Conservation (phyloP, 2,329 filamentous ascomycete genomes). For the Cladosporium oxysporum region DNA sequence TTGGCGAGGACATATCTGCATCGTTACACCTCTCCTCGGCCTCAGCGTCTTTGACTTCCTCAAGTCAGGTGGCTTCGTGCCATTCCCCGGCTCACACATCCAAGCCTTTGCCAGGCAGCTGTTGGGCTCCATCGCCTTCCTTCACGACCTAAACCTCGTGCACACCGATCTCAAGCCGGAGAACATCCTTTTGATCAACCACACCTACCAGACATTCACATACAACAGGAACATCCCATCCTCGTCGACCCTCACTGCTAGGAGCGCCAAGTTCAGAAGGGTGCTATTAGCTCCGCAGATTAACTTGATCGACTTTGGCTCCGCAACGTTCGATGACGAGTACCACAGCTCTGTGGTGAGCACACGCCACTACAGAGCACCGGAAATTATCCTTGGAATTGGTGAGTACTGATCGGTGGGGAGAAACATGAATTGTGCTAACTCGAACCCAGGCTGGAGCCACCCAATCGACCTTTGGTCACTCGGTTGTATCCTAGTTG, state of each 20-base stretch:
- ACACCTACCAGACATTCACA: slow-evolving; percentile 67
- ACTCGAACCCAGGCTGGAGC: slow-evolving; percentile 54
- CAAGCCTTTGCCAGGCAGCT: slow-evolving; percentile 94
- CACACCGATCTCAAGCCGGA: slow-evolving; percentile 78
- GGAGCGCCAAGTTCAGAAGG: slow-evolving; percentile 62
- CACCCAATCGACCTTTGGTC: slow-evolving; percentile 71
- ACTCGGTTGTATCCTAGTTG: slow-evolving; percentile 67
- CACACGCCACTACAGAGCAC: slow-evolving; percentile 66
- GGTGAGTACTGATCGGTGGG: slow-evolving; percentile 34
- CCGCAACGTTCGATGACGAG: slow-evolving; percentile 68
- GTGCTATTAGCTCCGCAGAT: slow-evolving; percentile 67
- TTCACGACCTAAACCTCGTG: slow-evolving; percentile 95
- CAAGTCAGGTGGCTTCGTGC: slow-evolving; percentile 91
- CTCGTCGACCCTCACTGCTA: slow-evolving; percentile 59
- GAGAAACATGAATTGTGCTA: neutral
- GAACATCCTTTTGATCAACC: slow-evolving; percentile 67
- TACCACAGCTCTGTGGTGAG: slow-evolving; percentile 69
- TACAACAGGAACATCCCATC: slow-evolving; percentile 69
- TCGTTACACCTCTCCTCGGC: slow-evolving; percentile 74
- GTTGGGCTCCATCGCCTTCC: slow-evolving; percentile 96
- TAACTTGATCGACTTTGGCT: slow-evolving; percentile 67
- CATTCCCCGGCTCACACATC: slow-evolving; percentile 97
- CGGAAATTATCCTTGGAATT: slow-evolving; percentile 67
- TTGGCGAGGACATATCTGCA: slow-evolving; percentile 94
- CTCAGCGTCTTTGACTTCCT: slow-evolving; percentile 98